A percentile compares a stretch with the other conserved stretches of the same genome.
These are phyloP conservation scores for Closterium sp. DNA, from an alignment of 139 green algal species.

Conservation along the genomic window DNA sequence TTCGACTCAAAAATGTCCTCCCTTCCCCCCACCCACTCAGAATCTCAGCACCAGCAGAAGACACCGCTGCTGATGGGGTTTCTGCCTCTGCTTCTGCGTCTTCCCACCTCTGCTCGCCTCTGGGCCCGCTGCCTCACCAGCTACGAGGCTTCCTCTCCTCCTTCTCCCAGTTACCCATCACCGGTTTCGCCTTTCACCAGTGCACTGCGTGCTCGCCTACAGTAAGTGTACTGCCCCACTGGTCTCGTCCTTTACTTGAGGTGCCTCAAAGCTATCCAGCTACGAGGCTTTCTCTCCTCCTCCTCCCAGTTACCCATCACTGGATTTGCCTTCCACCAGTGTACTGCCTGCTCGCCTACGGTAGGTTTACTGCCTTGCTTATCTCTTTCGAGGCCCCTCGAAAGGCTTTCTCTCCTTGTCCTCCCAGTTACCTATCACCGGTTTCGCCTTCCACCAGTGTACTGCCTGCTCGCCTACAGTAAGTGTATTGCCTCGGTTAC, in stretches of 20 bases:
- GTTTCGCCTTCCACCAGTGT: too few species aligned
- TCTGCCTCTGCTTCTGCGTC: neutral
- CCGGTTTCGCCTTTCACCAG: constrained; percentile 74
- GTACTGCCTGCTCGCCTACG: constrained; percentile 80
- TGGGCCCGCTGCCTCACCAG: constrained; percentile 79
- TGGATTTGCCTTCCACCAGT: constrained; percentile 79
- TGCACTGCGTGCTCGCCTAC: constrained; percentile 84
- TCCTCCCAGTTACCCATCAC: constrained; percentile 66
- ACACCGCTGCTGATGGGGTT: too few species aligned
- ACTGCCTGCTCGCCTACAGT: too few species aligned
- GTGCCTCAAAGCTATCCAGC: too few species aligned
- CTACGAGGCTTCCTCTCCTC: constrained; percentile 45
- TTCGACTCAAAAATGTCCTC: too few species aligned
- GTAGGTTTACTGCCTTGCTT: neutral
- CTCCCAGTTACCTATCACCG: too few species aligned
- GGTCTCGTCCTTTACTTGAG: too few species aligned
- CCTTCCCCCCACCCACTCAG: too few species aligned
- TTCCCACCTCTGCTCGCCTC: neutral
- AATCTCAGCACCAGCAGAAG: too few species aligned
- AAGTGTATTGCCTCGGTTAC: too few species aligned
- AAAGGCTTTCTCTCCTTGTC: too few species aligned
- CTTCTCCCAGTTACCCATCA: constrained; percentile 65
- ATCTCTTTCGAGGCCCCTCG: too few species aligned
- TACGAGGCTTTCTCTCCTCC: constrained; percentile 45
- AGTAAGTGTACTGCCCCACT: neutral